Evolutionary conservation across 2,329 filamentous ascomycete genomes (phyloP), one percentile per base, ranked within the genome.

Genomic region (Colletotrichum sp.): DNA sequence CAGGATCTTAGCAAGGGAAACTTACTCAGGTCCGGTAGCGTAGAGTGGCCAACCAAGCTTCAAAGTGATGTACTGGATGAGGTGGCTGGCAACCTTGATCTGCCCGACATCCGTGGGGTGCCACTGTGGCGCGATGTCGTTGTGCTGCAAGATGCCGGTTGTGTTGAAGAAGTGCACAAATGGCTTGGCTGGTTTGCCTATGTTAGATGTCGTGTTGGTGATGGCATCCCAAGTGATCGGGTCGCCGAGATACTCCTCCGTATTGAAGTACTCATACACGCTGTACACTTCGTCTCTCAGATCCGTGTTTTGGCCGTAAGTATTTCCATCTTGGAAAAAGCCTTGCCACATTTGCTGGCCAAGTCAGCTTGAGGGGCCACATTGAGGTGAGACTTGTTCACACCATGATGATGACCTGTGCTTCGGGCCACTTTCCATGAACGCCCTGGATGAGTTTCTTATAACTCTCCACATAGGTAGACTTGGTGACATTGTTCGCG

Each of bases 111-210:
- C 91, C 0, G 90, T 93, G 0, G 90, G 91, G 79, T 93, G 91
- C 78, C 86, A 92, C 78, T 87, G 86, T 8, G 91, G 90, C 3
- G 86, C 88, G 75, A 92, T 90, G 79, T 92, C 91, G 77, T 92
- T 92, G 79, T 93, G 90, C 78, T 92, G 89, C 78, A 93, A 80
- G 60, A 93, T 90, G 1, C 91, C 91, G 12, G 87, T 90, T 1
- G 89, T 92, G 79, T 92, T 90, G 83, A 93, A 93, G 78, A 91
- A 91, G 79, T 92, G 88, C 34, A 93, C 89, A 69, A 91, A 92
- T 0, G 87, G 86, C 72, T 87, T 79, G 49, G 80, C 80, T 15
- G 80, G 79, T 26, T 75, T 80, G 69, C 83, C 78, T 3, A 82
- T 81, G 4, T 72, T 80, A 28, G 80, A 83, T 2, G 82, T 86